phyloP scores from a whole-genome alignment of 2,329 filamentous ascomycete genomes.

The Bisporella sp. region DNA sequence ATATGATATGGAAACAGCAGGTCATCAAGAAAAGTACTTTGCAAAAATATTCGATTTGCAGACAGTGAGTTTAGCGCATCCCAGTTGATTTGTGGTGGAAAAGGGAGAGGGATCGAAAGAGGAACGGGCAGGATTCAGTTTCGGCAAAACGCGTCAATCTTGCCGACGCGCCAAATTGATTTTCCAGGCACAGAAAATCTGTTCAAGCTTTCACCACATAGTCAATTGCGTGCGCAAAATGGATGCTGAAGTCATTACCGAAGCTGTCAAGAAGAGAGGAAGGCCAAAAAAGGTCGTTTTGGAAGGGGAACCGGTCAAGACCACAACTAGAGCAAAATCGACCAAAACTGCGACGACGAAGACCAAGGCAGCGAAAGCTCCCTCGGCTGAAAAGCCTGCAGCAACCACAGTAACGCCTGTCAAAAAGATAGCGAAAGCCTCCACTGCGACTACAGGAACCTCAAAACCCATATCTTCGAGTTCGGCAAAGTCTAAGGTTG shows the following conservation, averaged over 20 bases:
- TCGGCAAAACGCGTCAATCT: not conserved
- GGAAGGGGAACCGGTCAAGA: slow-evolving; percentile 12
- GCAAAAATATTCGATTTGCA: too few species aligned
- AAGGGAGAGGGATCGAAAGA: too few species aligned
- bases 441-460: not conserved
- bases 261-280: slow-evolving; percentile 23
- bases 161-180: not conserved
- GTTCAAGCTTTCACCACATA: too few species aligned
- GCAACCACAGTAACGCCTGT: not conserved
- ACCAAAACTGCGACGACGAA: slow-evolving; percentile 15
- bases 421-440: not conserved
- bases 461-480: not conserved
- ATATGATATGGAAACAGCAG: too few species aligned
- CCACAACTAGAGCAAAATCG: slow-evolving; percentile 18
- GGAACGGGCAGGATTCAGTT: not conserved
- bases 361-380: slow-evolving; percentile 7
- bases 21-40: too few species aligned
- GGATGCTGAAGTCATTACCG: slow-evolving; percentile 15
- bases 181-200: too few species aligned
- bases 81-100: too few species aligned
- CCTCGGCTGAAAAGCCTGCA: not conserved
- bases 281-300: slow-evolving; percentile 23
- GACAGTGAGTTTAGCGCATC: too few species aligned
- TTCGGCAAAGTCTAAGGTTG: not conserved
- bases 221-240: not conserved